Conservation (phyloP, 2,329 filamentous ascomycete species). For the Aspergillus terreus region DNA sequence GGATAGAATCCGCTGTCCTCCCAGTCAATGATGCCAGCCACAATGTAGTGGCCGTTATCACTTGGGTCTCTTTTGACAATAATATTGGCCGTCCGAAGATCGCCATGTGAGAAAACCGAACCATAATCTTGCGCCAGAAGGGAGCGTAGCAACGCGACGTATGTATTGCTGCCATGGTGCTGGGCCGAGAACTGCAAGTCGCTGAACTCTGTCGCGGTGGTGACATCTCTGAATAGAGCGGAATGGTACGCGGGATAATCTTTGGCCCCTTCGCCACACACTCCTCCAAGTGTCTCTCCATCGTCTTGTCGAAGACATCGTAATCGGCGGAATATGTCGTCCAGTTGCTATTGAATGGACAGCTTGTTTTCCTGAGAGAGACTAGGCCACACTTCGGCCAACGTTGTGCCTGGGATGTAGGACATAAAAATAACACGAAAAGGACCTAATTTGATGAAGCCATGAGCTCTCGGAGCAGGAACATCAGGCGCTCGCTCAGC, state of each 20-base stretch:
- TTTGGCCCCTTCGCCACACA: slow-evolving; percentile 24
- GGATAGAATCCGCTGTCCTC: slow-evolving; percentile 31
- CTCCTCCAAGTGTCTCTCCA: slow-evolving; percentile 18
- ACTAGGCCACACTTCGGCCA: slow-evolving; percentile 20
- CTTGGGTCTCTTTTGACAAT: slow-evolving; percentile 20
- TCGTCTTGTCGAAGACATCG: slow-evolving; percentile 18
- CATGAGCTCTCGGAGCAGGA: slow-evolving; percentile 25
- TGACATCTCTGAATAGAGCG: slow-evolving; percentile 18
- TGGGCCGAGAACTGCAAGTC: slow-evolving; percentile 21
- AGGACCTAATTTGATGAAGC: slow-evolving; percentile 19
- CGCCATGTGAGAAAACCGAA: slow-evolving; percentile 27
- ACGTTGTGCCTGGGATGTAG: slow-evolving; percentile 20
- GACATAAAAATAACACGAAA: slow-evolving; percentile 28
- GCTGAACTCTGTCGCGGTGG: slow-evolving; percentile 15
- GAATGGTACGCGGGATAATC: slow-evolving; percentile 20
- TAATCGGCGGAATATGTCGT: slow-evolving; percentile 12
- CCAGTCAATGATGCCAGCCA: slow-evolving; percentile 30
- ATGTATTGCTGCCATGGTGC: slow-evolving; percentile 18
- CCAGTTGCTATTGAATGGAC: slow-evolving; percentile 18
- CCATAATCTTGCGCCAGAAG: slow-evolving; percentile 14
- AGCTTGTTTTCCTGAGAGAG: slow-evolving; percentile 18
- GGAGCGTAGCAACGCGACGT: slow-evolving; percentile 20
- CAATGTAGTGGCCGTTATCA: slow-evolving; percentile 6
- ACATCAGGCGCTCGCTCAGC: slow-evolving; percentile 19
- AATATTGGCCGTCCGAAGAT: slow-evolving; percentile 23